Conservation (phyloP, 2,329 filamentous ascomycete genomes). For the Diplocarpon mali region DNA sequence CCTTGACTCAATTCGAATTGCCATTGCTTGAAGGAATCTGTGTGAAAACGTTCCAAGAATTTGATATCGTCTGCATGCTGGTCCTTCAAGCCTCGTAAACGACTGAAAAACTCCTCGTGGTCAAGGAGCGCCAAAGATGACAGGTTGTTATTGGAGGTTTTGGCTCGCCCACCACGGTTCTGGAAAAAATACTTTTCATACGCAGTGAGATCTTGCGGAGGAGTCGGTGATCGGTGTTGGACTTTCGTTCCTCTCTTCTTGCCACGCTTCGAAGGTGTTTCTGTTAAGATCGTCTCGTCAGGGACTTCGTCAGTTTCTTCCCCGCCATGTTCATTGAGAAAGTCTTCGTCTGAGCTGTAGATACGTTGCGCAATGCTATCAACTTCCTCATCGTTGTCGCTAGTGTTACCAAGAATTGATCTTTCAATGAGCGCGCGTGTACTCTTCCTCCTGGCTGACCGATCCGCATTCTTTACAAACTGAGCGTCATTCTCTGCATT, state of each 20-base stretch:
- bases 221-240: conserved; percentile 44
- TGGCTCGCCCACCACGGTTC: conserved; percentile 68
- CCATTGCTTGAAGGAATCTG: conserved; percentile 83
- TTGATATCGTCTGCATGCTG: conserved; percentile 59
- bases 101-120: conserved; percentile 81
- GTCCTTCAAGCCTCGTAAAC: conserved; percentile 51
- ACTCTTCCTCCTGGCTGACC: conserved; percentile 80
- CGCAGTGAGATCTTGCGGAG: conserved; percentile 69
- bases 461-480: conserved; percentile 45
- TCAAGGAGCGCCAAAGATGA: conserved; percentile 65
- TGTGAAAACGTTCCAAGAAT: conserved; percentile 64
- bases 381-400: conserved; percentile 62
- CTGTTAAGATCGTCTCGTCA: conserved; percentile 27
- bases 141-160: conserved; percentile 81
- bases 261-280: conserved; percentile 42
- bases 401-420: conserved; percentile 49
- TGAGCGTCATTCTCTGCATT: conserved; percentile 15
- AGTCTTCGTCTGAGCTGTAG: conserved; percentile 43
- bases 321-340: conserved; percentile 26
- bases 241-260: conserved; percentile 36
- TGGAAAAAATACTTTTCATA: conserved; percentile 93
- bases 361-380: conserved; percentile 61
- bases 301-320: conserved; percentile 24
- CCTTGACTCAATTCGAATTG: conserved; percentile 75
- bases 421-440: conserved; percentile 65